phyloP scores from a whole-genome alignment of 306 rosid species.

The Rosa chinensis region DNA sequence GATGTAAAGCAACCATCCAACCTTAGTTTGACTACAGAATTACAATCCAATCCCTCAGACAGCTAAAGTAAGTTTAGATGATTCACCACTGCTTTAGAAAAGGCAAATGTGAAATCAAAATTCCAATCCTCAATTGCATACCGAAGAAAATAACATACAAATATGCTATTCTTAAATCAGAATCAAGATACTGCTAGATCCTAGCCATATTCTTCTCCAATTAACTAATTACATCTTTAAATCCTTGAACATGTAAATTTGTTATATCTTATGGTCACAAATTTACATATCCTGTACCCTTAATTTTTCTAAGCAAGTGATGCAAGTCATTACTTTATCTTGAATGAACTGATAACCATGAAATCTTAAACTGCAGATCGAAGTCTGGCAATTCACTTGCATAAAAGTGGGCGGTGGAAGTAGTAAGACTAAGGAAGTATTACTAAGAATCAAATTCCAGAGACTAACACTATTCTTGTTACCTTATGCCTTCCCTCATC shows the following conservation, averaged over 20 bases:
- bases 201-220: background rate
- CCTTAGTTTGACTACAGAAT: background rate
- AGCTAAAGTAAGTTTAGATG: background rate
- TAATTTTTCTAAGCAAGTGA: background rate
- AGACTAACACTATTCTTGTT: background rate
- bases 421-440: background rate
- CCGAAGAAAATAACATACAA: background rate
- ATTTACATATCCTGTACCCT: background rate
- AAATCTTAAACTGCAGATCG: background rate
- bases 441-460: background rate
- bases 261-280: background rate
- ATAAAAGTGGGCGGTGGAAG: background rate
- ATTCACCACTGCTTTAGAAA: too few relatives aligned
- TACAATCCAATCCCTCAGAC: background rate
- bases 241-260: background rate
- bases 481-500: background rate
- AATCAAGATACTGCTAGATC: background rate
- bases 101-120: background rate
- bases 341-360: background rate
- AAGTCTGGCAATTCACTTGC: conserved; percentile 2
- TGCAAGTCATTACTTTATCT: background rate
- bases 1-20: background rate
- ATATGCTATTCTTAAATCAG: background rate
- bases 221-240: background rate
- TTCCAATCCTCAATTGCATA: background rate